These are phyloP conservation scores for Mucor sp. DNA, from an alignment of 371 early-diverging fungal species.

Conservation along the genomic window DNA sequence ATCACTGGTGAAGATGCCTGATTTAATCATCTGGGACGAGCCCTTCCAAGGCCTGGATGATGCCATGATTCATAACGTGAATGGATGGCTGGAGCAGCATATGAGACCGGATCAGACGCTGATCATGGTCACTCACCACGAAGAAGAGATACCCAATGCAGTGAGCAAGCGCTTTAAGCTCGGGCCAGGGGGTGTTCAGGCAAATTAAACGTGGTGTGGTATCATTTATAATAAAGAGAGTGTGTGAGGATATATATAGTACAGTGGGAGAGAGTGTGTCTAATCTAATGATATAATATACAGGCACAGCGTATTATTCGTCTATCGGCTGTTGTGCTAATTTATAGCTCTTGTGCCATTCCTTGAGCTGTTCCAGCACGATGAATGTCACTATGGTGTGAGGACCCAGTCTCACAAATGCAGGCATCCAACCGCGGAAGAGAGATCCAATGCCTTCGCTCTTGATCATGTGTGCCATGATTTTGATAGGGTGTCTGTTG, in stretches of 20 bases:
- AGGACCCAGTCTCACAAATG: conserved; percentile 80
- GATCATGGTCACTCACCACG: conserved; percentile 66
- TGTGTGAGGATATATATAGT: neutral
- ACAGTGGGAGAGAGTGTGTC: neutral
- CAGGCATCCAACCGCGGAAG: conserved; percentile 90
- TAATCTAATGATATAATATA: neutral
- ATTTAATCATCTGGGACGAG: conserved; percentile 63
- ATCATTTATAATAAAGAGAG: neutral
- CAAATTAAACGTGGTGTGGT: conserved; percentile 1
- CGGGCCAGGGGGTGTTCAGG: conserved; percentile 31
- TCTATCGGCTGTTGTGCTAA: neutral
- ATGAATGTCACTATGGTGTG: conserved; percentile 89
- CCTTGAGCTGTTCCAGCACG: conserved; percentile 75
- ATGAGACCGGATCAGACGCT: conserved; percentile 52
- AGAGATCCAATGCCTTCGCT: conserved; percentile 80
- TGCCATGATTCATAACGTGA: conserved; percentile 43
- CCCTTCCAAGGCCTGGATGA: conserved; percentile 65
- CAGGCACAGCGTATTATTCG: neutral
- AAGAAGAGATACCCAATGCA: conserved; percentile 57
- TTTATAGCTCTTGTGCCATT: conserved; percentile 20
- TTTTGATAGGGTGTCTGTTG: conserved; percentile 35
- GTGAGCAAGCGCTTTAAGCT: conserved; percentile 40
- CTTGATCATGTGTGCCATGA: conserved; percentile 60
- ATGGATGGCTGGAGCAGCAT: conserved; percentile 52
- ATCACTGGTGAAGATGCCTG: conserved; percentile 52